Conservation (phyloP, 2,329 filamentous ascomycete species). For the Elsinoe fawcettii region DNA sequence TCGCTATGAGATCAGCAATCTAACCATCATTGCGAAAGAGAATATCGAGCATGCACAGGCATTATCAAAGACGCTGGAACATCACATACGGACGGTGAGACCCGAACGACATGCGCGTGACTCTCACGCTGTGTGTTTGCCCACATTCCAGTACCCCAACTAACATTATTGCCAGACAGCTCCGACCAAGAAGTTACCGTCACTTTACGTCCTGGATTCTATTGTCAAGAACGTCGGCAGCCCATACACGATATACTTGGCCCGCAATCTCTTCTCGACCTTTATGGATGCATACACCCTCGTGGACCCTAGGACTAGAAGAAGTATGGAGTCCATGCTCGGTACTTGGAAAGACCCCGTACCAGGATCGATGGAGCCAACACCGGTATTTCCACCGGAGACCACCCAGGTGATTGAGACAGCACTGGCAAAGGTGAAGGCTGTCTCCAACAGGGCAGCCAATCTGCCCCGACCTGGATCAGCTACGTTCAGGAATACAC, state of each 20-base stretch:
- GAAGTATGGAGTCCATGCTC: conserved; percentile 93
- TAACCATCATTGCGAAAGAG: conserved; percentile 95
- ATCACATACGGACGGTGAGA: conserved; percentile 90
- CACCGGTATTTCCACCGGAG: conserved; percentile 83
- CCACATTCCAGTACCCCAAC: neutral
- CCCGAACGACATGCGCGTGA: neutral
- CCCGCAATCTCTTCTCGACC: conserved; percentile 81
- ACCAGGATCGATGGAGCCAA: conserved; percentile 83
- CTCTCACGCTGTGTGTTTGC: neutral
- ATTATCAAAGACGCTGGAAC: conserved; percentile 82
- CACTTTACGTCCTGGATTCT: conserved; percentile 95
- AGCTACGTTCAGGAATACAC: conserved; percentile 57
- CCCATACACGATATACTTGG: conserved; percentile 92
- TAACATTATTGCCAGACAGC: conserved; percentile 55
- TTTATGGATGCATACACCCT: conserved; percentile 96
- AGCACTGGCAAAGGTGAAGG: conserved; percentile 75
- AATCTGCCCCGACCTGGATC: conserved; percentile 36
- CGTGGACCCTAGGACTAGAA: conserved; percentile 72
- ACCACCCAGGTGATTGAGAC: conserved; percentile 88
- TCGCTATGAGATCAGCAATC: conserved; percentile 90
- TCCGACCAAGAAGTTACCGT: conserved; percentile 81
- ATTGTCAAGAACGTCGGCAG: conserved; percentile 98
- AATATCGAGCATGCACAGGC: conserved; percentile 92
- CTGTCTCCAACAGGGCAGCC: conserved; percentile 50
- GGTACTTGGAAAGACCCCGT: conserved; percentile 98